Evolutionary conservation across 495 filamentous ascomycete species (phyloP).

Genomic region (Penicillium fimorum): DNA sequence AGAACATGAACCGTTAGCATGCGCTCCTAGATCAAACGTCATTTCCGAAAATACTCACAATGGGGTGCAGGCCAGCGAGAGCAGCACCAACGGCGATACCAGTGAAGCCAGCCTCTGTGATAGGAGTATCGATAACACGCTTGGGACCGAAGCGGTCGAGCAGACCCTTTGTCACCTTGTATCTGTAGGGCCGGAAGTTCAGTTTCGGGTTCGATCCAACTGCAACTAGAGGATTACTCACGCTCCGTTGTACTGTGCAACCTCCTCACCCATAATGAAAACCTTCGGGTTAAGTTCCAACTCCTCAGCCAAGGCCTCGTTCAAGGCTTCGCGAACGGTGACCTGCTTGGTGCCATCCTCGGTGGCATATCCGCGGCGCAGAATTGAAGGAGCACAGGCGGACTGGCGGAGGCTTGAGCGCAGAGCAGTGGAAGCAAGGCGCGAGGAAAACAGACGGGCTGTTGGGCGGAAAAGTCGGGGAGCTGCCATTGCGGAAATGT

Average conservation of each 20-base stretch:
- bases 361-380: slow-evolving; percentile 50
- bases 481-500: slow-evolving; percentile 53
- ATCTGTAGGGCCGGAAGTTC: slow-evolving; percentile 46
- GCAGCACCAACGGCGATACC: slow-evolving; percentile 94
- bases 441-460: slow-evolving; percentile 68
- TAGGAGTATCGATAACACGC: slow-evolving; percentile 96
- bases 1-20: slow-evolving; percentile 9
- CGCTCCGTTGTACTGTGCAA: slow-evolving; percentile 99
- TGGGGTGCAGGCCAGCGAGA: slow-evolving; percentile 87
- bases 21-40: not conserved
- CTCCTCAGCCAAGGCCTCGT: slow-evolving; percentile 97
- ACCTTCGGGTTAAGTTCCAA: slow-evolving; percentile 91
- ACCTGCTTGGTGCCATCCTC: slow-evolving; percentile 78
- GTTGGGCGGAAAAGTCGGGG: slow-evolving; percentile 81
- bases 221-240: slow-evolving; percentile 38
- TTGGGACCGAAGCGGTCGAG: slow-evolving; percentile 96
- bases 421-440: slow-evolving; percentile 52
- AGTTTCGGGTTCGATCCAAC: slow-evolving; percentile 4
- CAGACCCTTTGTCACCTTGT: slow-evolving; percentile 98
- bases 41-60: slow-evolving; percentile 59
- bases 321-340: slow-evolving; percentile 93
- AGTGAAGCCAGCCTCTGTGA: slow-evolving; percentile 92
- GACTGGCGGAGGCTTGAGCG: slow-evolving; percentile 51
- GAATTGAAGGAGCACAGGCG: slow-evolving; percentile 46
- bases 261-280: slow-evolving; percentile 94